Evolutionary conservation across 179 eudicot genomes (phyloP), one percentile per base, ranked within the genome.

Genomic region (Vitellaria paradoxa): DNA sequence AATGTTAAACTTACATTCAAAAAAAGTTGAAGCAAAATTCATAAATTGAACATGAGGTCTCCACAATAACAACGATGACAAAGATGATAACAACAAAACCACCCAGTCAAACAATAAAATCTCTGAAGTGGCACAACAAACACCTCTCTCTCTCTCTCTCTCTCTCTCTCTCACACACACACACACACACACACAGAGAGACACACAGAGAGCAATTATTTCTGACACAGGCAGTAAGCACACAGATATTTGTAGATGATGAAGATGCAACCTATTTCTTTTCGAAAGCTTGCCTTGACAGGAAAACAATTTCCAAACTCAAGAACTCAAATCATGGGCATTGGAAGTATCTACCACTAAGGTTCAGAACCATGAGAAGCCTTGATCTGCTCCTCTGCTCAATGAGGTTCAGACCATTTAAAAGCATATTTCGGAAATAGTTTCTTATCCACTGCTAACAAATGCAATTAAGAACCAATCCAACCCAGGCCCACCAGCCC

Each of bases 401-500:
- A 63, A 42, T 2, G 3, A 45, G 53, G 17, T 68, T 46, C 15
- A 40, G 21, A 5, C 20, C 17, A 14, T 65, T 64, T 15, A 40
- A 65, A 17, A 65, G 69, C 69, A 12, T n/a, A 65, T 37, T 65
- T 65, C 6, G 7, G 49, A 65, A 65, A 40, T 20, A 65, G 49
- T 37, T 45, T 40, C 49, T 65, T 40, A 3, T 17, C 69, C 9
- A 65, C 10, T 13, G 52, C 70, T 18, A 67, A 67, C 52, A 42
- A 67, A 67, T 14, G 70, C 52, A 67, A 42, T 67, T 46, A 45
- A 45, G 23, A n/a, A 17, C 47, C n/a, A 14, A 67, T 24, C 2
- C 47, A 68, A 68, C 55, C 26, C 71, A 45, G 37, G 55, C 53
- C 52, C 70, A 18, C 52, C 24, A 67, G 70, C 53, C 71, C 50